phyloP scores from a whole-genome alignment of 441 rosid species.

The Populus hybrid region DNA sequence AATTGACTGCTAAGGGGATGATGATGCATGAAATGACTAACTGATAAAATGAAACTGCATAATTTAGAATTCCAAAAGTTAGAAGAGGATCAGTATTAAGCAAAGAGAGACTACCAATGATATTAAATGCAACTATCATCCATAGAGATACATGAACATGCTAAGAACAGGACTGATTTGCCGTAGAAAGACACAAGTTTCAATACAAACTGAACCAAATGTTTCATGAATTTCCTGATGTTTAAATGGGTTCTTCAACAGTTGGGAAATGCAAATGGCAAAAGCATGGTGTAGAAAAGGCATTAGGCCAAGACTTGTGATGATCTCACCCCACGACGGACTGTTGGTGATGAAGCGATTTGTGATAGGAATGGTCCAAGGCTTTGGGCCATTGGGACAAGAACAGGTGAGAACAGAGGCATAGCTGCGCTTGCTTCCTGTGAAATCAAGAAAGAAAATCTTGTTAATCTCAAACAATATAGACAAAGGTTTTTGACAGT shows the following conservation, averaged over 20 bases:
- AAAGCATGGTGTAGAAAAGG: not conserved
- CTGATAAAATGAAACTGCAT: not conserved
- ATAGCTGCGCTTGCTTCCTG: conserved; percentile 91
- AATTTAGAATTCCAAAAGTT: not conserved
- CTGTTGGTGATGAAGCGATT: conserved; percentile 64
- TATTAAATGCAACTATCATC: not conserved
- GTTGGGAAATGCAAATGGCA: not conserved
- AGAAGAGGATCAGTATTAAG: not conserved
- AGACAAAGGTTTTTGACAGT: conserved; percentile 4
- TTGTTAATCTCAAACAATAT: conserved; percentile 13
- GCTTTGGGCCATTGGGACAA: conserved; percentile 89
- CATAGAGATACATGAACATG: not conserved
- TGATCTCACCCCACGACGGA: conserved; percentile 74
- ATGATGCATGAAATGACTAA: not conserved
- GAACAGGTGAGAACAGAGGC: conserved; percentile 90
- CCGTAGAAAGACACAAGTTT: not conserved
- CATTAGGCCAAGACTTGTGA: not conserved
- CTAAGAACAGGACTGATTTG: not conserved
- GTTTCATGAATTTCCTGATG: not conserved
- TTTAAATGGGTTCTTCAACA: not conserved
- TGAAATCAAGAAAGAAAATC: conserved; percentile 14
- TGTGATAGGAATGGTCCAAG: conserved; percentile 82
- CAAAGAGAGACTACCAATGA: not conserved
- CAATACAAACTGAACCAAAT: not conserved
- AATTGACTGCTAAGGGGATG: not conserved